Conservation (phyloP, 2,329 filamentous ascomycete genomes). For the Pseudogymnoascus sp. region DNA sequence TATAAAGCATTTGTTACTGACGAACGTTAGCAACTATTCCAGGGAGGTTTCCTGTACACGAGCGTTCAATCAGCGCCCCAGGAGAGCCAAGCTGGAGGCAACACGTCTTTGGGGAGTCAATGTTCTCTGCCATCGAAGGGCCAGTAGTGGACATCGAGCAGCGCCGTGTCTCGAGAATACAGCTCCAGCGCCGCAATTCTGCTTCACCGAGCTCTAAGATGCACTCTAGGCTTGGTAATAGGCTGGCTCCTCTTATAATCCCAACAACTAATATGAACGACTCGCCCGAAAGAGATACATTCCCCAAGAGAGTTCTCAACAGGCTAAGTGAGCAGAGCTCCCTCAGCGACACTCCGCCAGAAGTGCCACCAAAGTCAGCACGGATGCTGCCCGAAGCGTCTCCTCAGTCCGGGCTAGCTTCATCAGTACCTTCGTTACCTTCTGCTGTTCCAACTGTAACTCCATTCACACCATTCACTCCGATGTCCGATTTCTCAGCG, state of each 20-base stretch:
- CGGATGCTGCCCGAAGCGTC: slow-evolving; percentile 38
- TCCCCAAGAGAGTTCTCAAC: slow-evolving; percentile 3
- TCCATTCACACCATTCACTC: slow-evolving; percentile 35
- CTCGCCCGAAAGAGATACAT: slow-evolving; percentile 14
- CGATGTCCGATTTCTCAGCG: slow-evolving; percentile 30
- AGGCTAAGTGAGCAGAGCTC: slow-evolving; percentile 18
- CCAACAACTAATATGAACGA: slow-evolving; percentile 32
- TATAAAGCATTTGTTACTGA: slow-evolving; percentile 15
- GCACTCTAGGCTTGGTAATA: slow-evolving; percentile 31
- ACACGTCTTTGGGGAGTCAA: slow-evolving; percentile 33
- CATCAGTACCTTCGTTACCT: background rate
- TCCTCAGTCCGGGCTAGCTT: slow-evolving; percentile 33
- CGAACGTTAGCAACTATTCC: slow-evolving; percentile 54
- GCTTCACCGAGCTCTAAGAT: slow-evolving; percentile 16
- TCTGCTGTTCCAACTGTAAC: slow-evolving; percentile 19
- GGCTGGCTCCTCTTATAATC: slow-evolving; percentile 51
- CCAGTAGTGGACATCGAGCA: slow-evolving; percentile 24
- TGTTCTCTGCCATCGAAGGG: slow-evolving; percentile 29
- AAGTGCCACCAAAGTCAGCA: slow-evolving; percentile 33
- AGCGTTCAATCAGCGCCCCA: slow-evolving; percentile 58
- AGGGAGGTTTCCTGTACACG: slow-evolving; percentile 55
- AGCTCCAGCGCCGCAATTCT: slow-evolving; percentile 5
- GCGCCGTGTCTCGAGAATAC: background rate
- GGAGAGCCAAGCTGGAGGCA: slow-evolving; percentile 41
- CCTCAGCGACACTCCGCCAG: slow-evolving; percentile 34